Base-by-base conservation (phyloP, 768 basidiomycete species). In the Crepidotus variabilis region DNA sequence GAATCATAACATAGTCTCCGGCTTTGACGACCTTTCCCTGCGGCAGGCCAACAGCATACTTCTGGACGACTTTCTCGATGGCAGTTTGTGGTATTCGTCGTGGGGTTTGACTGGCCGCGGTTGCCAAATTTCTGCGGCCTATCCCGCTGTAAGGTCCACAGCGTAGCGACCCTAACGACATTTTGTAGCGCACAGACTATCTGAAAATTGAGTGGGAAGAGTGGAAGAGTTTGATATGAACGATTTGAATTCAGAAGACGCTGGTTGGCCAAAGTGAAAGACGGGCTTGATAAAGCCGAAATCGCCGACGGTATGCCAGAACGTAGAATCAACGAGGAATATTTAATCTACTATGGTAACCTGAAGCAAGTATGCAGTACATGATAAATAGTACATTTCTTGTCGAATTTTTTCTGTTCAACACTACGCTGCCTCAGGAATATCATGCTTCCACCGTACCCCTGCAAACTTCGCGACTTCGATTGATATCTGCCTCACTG, bases 1-100 rank as follows among this genome's bases (percentile, higher is more conserved):
- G 85, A 74, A 99, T 97, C 95, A 98, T 99, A 36, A 98, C 94
- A 85, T 98, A 98, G 86, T 99, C 97, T 13, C 96, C 97, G 35
- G 94, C 92, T 63, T 84, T 86, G 62, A 98, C 91, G 14, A 78
- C 75, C 69, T 88, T 92, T 46, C 88, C 89, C 52, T 79, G 72
- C 2, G 92, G 86, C 1, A 94, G 77, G 50, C 87, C 94, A n/a
- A 98, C 92, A 0, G 97, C 87, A 76, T 98, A 96, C 69, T 88
- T 91, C 72, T 98, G 95, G 0, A 99, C 95, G 60, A 99, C 89
- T 77, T 99, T 98, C 73, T 99, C 96, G 66, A 98, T 91, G 64
- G 92, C 75, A 0, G 94, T 97, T 71, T 98, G 97, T 6, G 91
- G 86, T 11, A 76, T 59, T 39, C 63, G 62, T 16, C 54, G 61